Evolutionary conservation across 108 stramenopile species (phyloP), one percentile per base, ranked within the genome.

Genomic region (Schizochytrium sp.): DNA sequence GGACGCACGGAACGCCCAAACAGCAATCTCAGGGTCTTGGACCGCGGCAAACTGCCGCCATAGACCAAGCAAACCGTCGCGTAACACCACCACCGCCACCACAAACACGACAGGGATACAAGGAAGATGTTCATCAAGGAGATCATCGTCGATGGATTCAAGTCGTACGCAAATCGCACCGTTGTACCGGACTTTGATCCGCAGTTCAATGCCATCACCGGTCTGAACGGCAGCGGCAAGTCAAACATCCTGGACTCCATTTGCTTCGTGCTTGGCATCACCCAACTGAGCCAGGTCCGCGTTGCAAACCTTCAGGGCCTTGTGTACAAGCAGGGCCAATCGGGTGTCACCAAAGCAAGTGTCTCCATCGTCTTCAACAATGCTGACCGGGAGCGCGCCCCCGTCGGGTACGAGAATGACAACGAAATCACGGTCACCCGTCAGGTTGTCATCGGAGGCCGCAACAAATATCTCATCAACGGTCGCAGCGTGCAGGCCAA

Each of bases 191-290:
- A 98, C 14, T 99, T 99, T 90, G 99, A 99, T 91, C 96, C 96
- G n/a, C 96, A 97, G 88, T 99, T 99, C 94, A 99, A 99, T 88
- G 99, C 99, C 72, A 99, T 99, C 89, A 99, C 99, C 19, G 99
- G 99, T 5, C 93, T 99, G 89, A 99, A 99, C 90, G 99, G 99
- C 48, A 97, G 96, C 44, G 99, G 99, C 69, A 99, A 99, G 90
- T 97, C 96, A 58, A 98, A 98, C 93, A 99, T 99, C 89, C 93
- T 98, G 34, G 99, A 99, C 91, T 91, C 98, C 63, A 98, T 99
- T 89, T 98, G 98, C 93, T 99, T 98, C 93, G 98, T 99, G 53
- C 95, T 99, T 51, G 99, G 99, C 47, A 99, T 99, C 89, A 95
- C 97, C 19, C 98, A 98, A 93, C 95, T 99, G 41, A 93, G 93